Percentiles rank a stretch among this genome's conserved stretches.
These are phyloP conservation scores for Termitomyces titanicus DNA, from an alignment of 768 basidiomycete species.

Conservation along the genomic window DNA sequence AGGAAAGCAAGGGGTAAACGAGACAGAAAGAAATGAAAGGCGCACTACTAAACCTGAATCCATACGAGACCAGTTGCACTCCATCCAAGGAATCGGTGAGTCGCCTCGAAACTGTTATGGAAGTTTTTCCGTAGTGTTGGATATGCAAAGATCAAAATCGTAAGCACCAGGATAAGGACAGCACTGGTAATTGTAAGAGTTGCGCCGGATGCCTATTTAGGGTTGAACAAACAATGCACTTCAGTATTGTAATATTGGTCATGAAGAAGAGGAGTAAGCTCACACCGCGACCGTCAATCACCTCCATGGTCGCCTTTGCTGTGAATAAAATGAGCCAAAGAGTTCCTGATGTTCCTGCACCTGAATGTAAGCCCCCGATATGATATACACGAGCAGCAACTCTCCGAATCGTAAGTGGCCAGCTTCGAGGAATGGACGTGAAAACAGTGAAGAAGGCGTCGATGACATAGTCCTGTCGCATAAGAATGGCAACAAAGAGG, in stretches of 20 bases:
- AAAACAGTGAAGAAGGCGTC: conserved; percentile 54
- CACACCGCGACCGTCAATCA: conserved; percentile 32
- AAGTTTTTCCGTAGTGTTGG: conserved; percentile 32
- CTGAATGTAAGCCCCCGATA: conserved; percentile 60
- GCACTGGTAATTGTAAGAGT: conserved; percentile 11
- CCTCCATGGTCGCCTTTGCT: conserved; percentile 47
- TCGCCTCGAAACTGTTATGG: conserved; percentile 40
- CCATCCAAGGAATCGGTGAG: conserved; percentile 46
- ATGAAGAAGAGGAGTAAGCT: conserved; percentile 7
- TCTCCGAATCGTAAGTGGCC: conserved; percentile 53
- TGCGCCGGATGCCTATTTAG: conserved; percentile 4
- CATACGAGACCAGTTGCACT: conserved; percentile 39
- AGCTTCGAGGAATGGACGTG: conserved; percentile 48
- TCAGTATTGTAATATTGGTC: not conserved
- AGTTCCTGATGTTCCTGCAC: conserved; percentile 51
- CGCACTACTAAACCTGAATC: conserved; percentile 32
- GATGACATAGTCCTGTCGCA: conserved; percentile 57
- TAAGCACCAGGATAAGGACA: conserved; percentile 24
- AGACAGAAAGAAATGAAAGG: not conserved
- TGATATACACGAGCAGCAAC: conserved; percentile 56
- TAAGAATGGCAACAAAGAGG: conserved; percentile 42
- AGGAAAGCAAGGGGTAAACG: too few relatives aligned
- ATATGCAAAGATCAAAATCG: conserved; percentile 37
- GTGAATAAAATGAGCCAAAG: conserved; percentile 53
- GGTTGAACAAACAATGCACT: too few relatives aligned